These are phyloP conservation scores for Ceratonia siliqua DNA, from an alignment of 306 rosid species.

Conservation along the genomic window DNA sequence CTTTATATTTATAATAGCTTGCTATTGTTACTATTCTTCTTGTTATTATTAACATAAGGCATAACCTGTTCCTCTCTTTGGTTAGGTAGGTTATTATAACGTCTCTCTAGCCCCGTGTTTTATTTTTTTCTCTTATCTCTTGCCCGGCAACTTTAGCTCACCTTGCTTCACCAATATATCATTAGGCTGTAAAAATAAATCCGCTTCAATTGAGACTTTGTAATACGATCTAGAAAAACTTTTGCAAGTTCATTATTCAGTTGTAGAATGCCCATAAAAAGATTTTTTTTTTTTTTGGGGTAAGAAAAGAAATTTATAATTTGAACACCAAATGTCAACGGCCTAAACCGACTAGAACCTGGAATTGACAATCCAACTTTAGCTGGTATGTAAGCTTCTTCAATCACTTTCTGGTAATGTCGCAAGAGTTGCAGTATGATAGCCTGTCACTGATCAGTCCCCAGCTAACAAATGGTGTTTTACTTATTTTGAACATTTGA, in stretches of 20 bases:
- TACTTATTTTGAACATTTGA: constrained; percentile 28
- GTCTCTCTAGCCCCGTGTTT: too few relatives aligned
- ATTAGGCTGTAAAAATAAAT: too few relatives aligned
- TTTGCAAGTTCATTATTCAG: not conserved
- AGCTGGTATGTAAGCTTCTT: constrained; percentile 29
- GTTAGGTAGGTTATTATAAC: too few relatives aligned
- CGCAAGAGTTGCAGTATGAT: constrained; percentile 29
- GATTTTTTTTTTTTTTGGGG: not conserved
- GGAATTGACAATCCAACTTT: constrained; percentile 31
- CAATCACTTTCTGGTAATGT: constrained; percentile 31
- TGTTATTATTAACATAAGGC: too few relatives aligned
- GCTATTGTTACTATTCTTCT: too few relatives aligned
- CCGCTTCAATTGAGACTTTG: too few relatives aligned
- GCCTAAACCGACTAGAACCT: constrained; percentile 7
- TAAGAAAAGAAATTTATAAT: not conserved
- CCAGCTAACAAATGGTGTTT: constrained; percentile 32
- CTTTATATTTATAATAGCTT: too few relatives aligned
- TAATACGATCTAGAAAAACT: not conserved
- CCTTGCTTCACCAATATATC: too few relatives aligned
- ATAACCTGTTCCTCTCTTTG: too few relatives aligned
- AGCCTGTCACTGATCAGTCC: constrained; percentile 30
- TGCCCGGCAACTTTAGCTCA: too few relatives aligned
- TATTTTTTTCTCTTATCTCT: too few relatives aligned
- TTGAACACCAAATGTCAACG: not conserved
- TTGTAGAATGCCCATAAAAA: not conserved